These are phyloP conservation scores for Penicillium carneum DNA, from an alignment of 2,329 filamentous ascomycete species.

Conservation along the genomic window DNA sequence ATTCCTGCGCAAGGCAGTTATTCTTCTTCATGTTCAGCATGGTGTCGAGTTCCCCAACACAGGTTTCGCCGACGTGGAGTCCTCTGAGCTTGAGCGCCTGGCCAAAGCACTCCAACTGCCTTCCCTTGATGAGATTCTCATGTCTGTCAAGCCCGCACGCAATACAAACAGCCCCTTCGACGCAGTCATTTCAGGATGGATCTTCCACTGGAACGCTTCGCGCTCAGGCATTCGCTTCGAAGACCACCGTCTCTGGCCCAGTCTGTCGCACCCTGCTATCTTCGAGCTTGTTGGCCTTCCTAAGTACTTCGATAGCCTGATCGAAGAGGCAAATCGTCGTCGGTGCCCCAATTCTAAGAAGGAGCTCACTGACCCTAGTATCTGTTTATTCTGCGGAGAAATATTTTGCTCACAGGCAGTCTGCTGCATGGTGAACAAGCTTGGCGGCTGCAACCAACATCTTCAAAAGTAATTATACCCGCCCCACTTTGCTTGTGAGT, in stretches of 20 bases:
- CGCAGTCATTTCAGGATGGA: slow-evolving; percentile 71
- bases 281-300: slow-evolving; percentile 93
- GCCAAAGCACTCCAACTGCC: slow-evolving; percentile 78
- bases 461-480: slow-evolving; percentile 72
- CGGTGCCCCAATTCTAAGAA: slow-evolving; percentile 89
- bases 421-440: slow-evolving; percentile 76
- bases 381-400: slow-evolving; percentile 95
- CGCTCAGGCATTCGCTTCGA: slow-evolving; percentile 43
- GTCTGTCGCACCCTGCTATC: slow-evolving; percentile 81
- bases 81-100: slow-evolving; percentile 81
- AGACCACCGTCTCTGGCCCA: slow-evolving; percentile 52
- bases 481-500: background rate
- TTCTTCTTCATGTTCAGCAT: slow-evolving; percentile 86
- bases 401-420: slow-evolving; percentile 94
- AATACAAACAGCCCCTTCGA: slow-evolving; percentile 54
- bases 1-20: slow-evolving; percentile 83
- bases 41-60: slow-evolving; percentile 85
- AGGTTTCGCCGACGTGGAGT: slow-evolving; percentile 67
- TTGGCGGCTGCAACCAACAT: slow-evolving; percentile 90
- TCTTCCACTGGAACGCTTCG: slow-evolving; percentile 59
- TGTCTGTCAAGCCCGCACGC: slow-evolving; percentile 58
- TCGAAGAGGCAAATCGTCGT: slow-evolving; percentile 85
- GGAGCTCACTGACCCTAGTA: slow-evolving; percentile 85
- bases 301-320: slow-evolving; percentile 87
- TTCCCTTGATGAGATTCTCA: slow-evolving; percentile 78